A percentile compares a stretch with the other conserved stretches of the same genome.
phyloP scores from a whole-genome alignment of 2,329 filamentous ascomycete species.

The Calonectria naviculata region DNA sequence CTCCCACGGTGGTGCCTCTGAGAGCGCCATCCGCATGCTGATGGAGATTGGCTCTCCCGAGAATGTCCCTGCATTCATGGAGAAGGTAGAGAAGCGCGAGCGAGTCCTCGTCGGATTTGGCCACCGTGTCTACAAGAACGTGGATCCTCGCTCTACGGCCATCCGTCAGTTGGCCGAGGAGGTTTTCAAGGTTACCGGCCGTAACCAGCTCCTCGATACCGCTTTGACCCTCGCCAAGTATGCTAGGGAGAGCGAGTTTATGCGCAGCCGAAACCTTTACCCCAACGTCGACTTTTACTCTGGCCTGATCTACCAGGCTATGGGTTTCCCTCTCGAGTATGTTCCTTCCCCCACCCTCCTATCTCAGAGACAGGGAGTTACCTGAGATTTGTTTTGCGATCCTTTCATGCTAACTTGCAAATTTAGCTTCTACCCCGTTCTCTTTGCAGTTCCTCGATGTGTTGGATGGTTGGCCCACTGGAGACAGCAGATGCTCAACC shows the following conservation, averaged over 20 bases:
- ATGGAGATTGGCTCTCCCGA: conserved; percentile 62
- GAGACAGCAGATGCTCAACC: conserved; percentile 61
- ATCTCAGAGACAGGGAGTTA: background rate
- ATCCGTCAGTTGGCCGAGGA: conserved; percentile 61
- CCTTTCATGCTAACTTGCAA: conserved; percentile 13
- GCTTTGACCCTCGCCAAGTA: conserved; percentile 58
- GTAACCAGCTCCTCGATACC: conserved; percentile 63
- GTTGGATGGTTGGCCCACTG: conserved; percentile 64
- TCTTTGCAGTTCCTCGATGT: conserved; percentile 62
- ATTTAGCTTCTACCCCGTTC: conserved; percentile 58
- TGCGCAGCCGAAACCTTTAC: conserved; percentile 60
- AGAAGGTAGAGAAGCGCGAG: conserved; percentile 61
- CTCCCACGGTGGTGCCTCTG: conserved; percentile 69
- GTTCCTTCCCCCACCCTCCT: conserved; percentile 11
- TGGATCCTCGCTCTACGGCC: conserved; percentile 62
- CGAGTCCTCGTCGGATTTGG: conserved; percentile 66
- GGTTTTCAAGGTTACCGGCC: conserved; percentile 61
- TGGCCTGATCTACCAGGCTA: conserved; percentile 63
- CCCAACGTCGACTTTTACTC: conserved; percentile 66
- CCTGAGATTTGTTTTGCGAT: background rate
- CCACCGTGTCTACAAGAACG: conserved; percentile 65
- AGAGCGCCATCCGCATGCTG: conserved; percentile 65
- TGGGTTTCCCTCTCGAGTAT: conserved; percentile 62
- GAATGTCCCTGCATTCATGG: conserved; percentile 62
- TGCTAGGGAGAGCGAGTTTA: conserved; percentile 58